Base-by-base conservation (phyloP, 805 yeast genomes). In the Yarrowia deformans region DNA sequence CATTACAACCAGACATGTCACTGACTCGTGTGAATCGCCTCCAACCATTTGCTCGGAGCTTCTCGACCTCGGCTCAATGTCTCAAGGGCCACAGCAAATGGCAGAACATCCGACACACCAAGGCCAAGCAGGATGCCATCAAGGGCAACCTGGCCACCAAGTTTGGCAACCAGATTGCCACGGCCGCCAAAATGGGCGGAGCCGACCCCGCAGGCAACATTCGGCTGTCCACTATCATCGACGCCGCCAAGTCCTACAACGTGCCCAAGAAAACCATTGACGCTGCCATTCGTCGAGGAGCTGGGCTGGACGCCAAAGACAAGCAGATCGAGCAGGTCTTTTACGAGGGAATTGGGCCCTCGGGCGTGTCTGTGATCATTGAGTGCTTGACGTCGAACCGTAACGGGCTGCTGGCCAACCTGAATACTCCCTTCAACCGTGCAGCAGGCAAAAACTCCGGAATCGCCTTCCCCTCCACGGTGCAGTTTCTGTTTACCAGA, bases 51-150 rank as follows among this genome's bases (percentile, higher is more conserved):
- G 10, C 34, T 8, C 66, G 68, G 8, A 48, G 32, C 32, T 63
- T 63, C 48, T 42, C 70, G 8, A 49, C 72, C 0, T 69, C 68
- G 13, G 16, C 56, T 8, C 56, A 23, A 40, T 37, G 48, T 8
- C 48, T 71, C n/a, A 87, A 92, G 0, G 99, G 99, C 0, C 99
- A 94, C 78, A 89, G 91, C 45, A 94, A 93, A 79, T 94, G 99
- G 99, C 91, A 96, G 52, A 91, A 90, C 60, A 94, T 95, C 73
- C 90, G 93, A 76, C 98, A 93, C 76, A 95, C 90, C 76, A 94
- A 94, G 79, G 97, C 97, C 69, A 91, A 91, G 72, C 92, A 93
- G 75, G 99, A 94, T 79, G 90, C 92, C 23, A 87, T 84, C 70
- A 88, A 86, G 77, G 88, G 91, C 70, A 84, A 87, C 69, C 82